Evolutionary conservation across 1,284 basidiomycete genomes (phyloP).

Genomic region (Phellinidium pouzarii): DNA sequence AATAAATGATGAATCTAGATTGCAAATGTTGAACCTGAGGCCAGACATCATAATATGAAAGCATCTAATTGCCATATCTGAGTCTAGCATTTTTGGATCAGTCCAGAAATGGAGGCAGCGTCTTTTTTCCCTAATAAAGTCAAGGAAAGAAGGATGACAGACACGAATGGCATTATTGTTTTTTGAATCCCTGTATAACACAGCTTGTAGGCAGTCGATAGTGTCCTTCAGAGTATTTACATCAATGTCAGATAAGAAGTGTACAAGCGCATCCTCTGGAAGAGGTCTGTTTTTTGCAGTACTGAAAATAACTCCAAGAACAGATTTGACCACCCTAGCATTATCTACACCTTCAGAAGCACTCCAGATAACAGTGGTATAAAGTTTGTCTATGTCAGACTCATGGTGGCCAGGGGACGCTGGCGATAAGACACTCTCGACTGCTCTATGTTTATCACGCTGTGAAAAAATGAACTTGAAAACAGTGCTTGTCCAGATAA

Average conservation of each 20-base stretch:
- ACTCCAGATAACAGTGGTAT: neutral
- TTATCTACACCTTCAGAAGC: neutral
- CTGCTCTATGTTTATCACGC: neutral
- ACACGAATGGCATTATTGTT: slow-evolving; percentile 3
- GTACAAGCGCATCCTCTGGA: neutral
- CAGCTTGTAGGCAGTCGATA: neutral
- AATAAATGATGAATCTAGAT: slow-evolving; percentile 24
- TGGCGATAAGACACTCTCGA: neutral
- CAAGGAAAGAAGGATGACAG: slow-evolving; percentile 7
- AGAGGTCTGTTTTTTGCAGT: neutral
- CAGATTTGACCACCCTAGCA: neutral
- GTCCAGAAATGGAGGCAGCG: neutral
- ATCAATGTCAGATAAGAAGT: neutral
- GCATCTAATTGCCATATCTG: neutral
- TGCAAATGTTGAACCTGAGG: slow-evolving; percentile 30
- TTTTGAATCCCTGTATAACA: neutral
- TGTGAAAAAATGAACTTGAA: neutral
- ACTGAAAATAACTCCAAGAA: neutral
- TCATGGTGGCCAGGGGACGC: neutral
- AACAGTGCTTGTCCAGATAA: slow-evolving; percentile 3
- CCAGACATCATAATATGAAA: slow-evolving; percentile 19
- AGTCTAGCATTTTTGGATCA: neutral
- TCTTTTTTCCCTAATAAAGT: neutral
- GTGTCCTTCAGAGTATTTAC: neutral
- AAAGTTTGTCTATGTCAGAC: neutral